Base-by-base conservation (phyloP, 2,329 filamentous ascomycete genomes). In the Microcyclospora tardicrescens region DNA sequence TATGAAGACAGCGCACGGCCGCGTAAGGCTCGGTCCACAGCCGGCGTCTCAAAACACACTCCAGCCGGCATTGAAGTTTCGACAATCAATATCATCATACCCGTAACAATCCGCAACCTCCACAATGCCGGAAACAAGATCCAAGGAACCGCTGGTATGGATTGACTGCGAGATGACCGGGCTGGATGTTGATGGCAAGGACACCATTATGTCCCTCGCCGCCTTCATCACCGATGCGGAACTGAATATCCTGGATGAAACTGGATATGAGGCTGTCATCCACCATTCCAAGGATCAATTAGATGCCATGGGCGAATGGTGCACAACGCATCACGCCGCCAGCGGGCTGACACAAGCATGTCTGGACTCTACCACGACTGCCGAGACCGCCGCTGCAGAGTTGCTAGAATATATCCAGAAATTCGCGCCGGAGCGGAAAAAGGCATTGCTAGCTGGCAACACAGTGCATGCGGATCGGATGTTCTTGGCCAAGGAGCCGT, bases 151-250 rank as follows among this genome's bases (percentile, higher is more conserved):
- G 8, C 63, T 93, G 29, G 82, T 93, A 45, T 93, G 85, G 84
- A 87, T 93, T 47, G 85, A 93, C 63, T 81, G 77, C 55, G 77
- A 81, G 85, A 98, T 98, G 91, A 96, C 85, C 27, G 85, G 85
- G 15, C 73, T 93, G 6, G 71, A 94, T 60, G 71, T 79, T 2
- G 74, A 82, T 42, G 12, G 12, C 12, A 76, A 68, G 27, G 89
- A 96, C 56, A 78, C 79, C 40, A 91, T 96, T 54, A 77, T 96
- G 55, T 86, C 93, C 53, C 81, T 96, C 41, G 89, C 81, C 61
- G 95, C 87, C 65, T 81, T 93, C 61, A 75, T 98, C 57, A 98
- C 91, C 6, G 82, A 87, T 49, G 73, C 77, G 38, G 68, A 85
- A 44, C 73, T 98, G 14, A 73, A 83, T 41, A 60, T 93, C 28